Percentiles rank a stretch among this genome's conserved stretches.
These are phyloP conservation scores for Brassica balearica DNA, from an alignment of 441 rosid species.

Conservation along the genomic window DNA sequence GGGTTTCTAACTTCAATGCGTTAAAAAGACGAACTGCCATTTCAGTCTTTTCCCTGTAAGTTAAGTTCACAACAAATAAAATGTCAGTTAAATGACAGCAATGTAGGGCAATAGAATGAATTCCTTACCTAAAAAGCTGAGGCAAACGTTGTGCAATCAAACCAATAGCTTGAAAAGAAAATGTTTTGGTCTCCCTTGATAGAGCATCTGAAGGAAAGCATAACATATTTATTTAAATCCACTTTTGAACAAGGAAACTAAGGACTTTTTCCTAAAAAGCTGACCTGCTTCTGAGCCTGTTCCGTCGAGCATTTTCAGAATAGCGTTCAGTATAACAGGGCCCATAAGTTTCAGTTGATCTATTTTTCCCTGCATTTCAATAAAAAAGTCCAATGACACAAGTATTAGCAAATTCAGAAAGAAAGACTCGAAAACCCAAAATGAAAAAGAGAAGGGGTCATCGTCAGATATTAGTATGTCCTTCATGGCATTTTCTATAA, in stretches of 20 bases:
- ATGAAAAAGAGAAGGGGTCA: constrained; percentile 1
- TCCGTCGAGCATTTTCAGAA: constrained; percentile 90
- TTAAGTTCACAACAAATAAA: constrained; percentile 33
- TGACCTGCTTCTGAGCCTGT: constrained; percentile 80
- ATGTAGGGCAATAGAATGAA: constrained; percentile 28
- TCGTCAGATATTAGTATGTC: neutral
- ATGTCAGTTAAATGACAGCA: constrained; percentile 13
- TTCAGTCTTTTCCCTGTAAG: constrained; percentile 85
- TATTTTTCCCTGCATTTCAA: constrained; percentile 69
- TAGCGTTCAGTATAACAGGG: constrained; percentile 83
- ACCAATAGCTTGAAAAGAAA: constrained; percentile 95
- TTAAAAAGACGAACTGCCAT: constrained; percentile 92
- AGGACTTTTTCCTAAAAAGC: neutral
- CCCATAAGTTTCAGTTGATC: constrained; percentile 96
- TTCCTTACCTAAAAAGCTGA: constrained; percentile 81
- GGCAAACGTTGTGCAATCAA: constrained; percentile 91
- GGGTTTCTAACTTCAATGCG: constrained; percentile 81
- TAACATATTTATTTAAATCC: constrained; percentile 37
- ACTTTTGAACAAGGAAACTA: constrained; percentile 17
- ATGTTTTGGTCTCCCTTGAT: constrained; percentile 77
- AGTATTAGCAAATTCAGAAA: constrained; percentile 23
- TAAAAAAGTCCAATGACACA: constrained; percentile 27
- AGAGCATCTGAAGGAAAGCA: constrained; percentile 61
- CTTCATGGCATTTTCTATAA: constrained; percentile 5
- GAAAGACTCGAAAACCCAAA: constrained; percentile 9